A percentile compares a stretch with the other conserved stretches of the same genome.
Conservation (phyloP, 306 rosid species). For the Sicyos edulis region DNA sequence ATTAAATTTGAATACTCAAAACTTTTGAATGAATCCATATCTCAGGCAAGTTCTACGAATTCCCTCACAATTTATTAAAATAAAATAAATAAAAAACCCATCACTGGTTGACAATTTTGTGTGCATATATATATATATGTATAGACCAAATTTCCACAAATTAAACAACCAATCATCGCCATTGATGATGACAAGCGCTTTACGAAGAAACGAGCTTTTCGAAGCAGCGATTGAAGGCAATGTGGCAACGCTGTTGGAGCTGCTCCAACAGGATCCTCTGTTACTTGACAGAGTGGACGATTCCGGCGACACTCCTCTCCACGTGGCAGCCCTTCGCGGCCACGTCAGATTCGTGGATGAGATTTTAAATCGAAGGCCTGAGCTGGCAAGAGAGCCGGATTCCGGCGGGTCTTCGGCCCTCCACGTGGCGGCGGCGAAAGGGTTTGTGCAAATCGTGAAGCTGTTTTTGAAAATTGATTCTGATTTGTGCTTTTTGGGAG, state of each 20-base stretch:
- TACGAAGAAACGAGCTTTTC: background rate
- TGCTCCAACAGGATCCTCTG: constrained; percentile 28
- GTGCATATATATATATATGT: too few species aligned
- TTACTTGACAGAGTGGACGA: constrained; percentile 16
- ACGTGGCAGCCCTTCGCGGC: constrained; percentile 29
- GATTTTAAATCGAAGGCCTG: constrained; percentile 28
- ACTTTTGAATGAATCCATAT: too few species aligned
- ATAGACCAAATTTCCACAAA: too few species aligned
- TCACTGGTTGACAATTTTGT: too few species aligned
- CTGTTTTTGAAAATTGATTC: constrained; percentile 13
- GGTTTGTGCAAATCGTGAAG: constrained; percentile 21
- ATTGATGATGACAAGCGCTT: background rate
- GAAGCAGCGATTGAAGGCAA: constrained; percentile 18
- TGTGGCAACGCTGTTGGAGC: constrained; percentile 16
- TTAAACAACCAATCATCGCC: background rate
- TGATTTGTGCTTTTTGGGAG: constrained; percentile 9
- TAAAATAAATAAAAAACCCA: too few species aligned
- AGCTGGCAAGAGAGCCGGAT: constrained; percentile 26
- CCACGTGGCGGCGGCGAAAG: constrained; percentile 27
- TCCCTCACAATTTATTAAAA: too few species aligned
- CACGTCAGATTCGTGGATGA: constrained; percentile 21
- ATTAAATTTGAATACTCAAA: too few species aligned
- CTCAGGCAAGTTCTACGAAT: too few species aligned
- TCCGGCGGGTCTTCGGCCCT: constrained; percentile 26
- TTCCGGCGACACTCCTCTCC: constrained; percentile 30